These are phyloP conservation scores for Ceratocystis cacaofunesta DNA, from an alignment of 2,329 filamentous ascomycete genomes.

Conservation along the genomic window DNA sequence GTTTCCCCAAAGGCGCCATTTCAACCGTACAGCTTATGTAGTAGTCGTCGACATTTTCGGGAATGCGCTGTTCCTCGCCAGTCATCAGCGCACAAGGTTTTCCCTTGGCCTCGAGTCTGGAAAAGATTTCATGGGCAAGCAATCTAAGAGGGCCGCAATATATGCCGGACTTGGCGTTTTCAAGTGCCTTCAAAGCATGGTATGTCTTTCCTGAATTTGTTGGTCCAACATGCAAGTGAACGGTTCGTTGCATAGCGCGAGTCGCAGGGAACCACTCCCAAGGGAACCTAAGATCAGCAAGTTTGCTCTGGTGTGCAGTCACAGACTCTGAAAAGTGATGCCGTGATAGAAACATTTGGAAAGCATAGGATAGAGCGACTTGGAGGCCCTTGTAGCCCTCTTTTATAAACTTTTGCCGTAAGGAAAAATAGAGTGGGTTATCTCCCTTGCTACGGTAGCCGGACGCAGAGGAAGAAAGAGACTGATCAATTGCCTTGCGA, in stretches of 20 bases:
- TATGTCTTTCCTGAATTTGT: constrained; percentile 99
- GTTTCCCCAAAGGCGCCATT: constrained; percentile 48
- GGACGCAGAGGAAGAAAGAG: constrained; percentile 30
- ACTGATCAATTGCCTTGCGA: constrained; percentile 30
- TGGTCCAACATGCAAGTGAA: constrained; percentile 88
- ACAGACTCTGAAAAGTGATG: constrained; percentile 41
- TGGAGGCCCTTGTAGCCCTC: constrained; percentile 36
- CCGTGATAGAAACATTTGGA: constrained; percentile 50
- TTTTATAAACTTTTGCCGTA: constrained; percentile 45
- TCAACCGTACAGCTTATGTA: constrained; percentile 88
- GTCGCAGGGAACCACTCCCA: constrained; percentile 86
- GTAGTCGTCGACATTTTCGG: constrained; percentile 39
- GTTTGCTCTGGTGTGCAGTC: constrained; percentile 42
- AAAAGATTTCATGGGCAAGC: constrained; percentile 86
- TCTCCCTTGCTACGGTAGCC: constrained; percentile 23
- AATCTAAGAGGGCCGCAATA: constrained; percentile 84
- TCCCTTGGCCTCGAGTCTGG: constrained; percentile 66
- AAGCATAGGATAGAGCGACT: constrained; percentile 49
- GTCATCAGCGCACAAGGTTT: constrained; percentile 68
- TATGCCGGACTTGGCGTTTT: constrained; percentile 59
- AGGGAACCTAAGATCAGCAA: constrained; percentile 78
- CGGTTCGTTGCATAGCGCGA: constrained; percentile 59
- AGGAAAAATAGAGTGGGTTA: constrained; percentile 41
- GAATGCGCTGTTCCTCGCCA: constrained; percentile 71
- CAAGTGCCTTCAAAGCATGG: constrained; percentile 71